Base-by-base conservation (phyloP, 805 yeast species). In the Candida odintsovae region DNA sequence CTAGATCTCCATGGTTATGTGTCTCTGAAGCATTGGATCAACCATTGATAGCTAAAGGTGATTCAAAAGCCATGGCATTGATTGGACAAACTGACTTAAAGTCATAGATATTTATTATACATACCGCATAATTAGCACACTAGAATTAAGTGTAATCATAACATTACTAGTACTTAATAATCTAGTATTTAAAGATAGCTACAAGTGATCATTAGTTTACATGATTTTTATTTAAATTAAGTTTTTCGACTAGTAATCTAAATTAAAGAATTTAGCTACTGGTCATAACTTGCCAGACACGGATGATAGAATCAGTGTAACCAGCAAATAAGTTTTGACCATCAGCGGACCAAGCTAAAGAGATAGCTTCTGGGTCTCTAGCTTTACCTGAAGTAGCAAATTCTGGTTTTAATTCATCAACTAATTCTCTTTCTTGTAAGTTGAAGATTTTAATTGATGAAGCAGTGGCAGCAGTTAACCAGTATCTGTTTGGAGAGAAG, bases 201-300 rank as follows among this genome's bases (percentile, higher is more conserved):
- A 38, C 41, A 22, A 23, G 4, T 11, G 6, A 25, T n/a, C 29
- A 23, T 15, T 41, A 40, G 21, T 42, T 47, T 41, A 31, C 44
- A 41, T 36, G 33, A 20, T 41, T 41, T 41, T 36, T 29, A 23
- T 44, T 29, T 38, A 25, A 43, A 43, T 38, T 29, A 40, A 33
- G 36, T 33, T 31, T 40, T 33, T 29, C 40, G 47, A 47, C 50
- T 36, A 36, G 39, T 36, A 20, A 47, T 36, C 42, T 33, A 49
- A 40, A 26, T 35, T 37, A 33, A 26, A 22, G 20, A 33, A 52
- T 42, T 54, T 58, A 58, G 52, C 57, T 54, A 49, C 57, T 53
- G 77, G 95, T 88, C 98, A 94, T 94, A 67, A 94, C 97, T 85
- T 94, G 98, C 99, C 99, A 94, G 76, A 94, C 99, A 81, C 99